These are phyloP conservation scores for Penicillium ochrochloron DNA, from an alignment of 495 filamentous ascomycete species.

Conservation along the genomic window DNA sequence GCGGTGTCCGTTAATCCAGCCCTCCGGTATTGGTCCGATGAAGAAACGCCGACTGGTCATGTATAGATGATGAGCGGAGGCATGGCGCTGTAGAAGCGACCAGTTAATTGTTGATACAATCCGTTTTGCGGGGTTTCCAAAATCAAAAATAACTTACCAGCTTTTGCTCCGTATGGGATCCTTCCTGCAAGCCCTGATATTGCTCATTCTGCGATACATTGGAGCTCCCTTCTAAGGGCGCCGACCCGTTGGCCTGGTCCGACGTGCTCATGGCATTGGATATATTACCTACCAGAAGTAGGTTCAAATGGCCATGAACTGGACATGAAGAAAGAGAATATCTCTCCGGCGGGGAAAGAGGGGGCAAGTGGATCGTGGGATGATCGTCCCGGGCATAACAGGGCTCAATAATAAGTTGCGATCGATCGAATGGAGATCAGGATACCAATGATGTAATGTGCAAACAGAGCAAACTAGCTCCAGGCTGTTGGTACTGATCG, in stretches of 20 bases:
- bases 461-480: slow-evolving; percentile 8
- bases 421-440: slow-evolving; percentile 22
- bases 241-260: slow-evolving; percentile 20
- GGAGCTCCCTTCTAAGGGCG: slow-evolving; percentile 30
- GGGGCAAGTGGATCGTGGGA: background rate
- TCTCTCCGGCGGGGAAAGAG: slow-evolving; percentile 6
- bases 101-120: slow-evolving; percentile 10
- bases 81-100: slow-evolving; percentile 54
- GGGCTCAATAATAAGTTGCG: slow-evolving; percentile 11
- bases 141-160: slow-evolving; percentile 47
- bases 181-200: slow-evolving; percentile 44
- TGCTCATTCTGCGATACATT: slow-evolving; percentile 27
- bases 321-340: slow-evolving; percentile 17
- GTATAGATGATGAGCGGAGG: slow-evolving; percentile 65
- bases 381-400: slow-evolving; percentile 17
- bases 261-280: slow-evolving; percentile 41
- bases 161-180: slow-evolving; percentile 59
- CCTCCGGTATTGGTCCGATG: slow-evolving; percentile 70
- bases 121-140: background rate
- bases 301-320: background rate
- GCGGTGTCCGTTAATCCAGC: slow-evolving; percentile 68
- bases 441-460: slow-evolving; percentile 38
- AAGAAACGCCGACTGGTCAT: slow-evolving; percentile 67
- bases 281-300: slow-evolving; percentile 12
- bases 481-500: slow-evolving; percentile 20